phyloP scores from a whole-genome alignment of 495 filamentous ascomycete genomes.

The Extremus antarcticus region DNA sequence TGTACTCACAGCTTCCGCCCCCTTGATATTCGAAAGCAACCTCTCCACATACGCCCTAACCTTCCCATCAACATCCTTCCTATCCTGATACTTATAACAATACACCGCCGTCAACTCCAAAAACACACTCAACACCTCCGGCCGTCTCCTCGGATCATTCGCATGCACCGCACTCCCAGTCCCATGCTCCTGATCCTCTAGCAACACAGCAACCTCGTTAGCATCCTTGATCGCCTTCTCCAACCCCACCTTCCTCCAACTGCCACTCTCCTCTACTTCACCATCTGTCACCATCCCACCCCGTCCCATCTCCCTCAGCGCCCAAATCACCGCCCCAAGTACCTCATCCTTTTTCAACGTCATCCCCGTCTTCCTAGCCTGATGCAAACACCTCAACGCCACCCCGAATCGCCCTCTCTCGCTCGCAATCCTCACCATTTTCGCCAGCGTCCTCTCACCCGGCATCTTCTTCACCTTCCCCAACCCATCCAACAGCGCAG shows the following conservation, averaged over 20 bases:
- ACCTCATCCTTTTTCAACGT: constrained; percentile 15
- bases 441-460: constrained; percentile 14
- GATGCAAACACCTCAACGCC: constrained; percentile 24
- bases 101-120: constrained; percentile 29
- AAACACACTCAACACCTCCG: constrained; percentile 27
- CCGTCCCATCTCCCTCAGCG: constrained; percentile 6
- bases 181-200: constrained; percentile 28
- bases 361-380: constrained; percentile 24
- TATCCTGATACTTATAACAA: constrained; percentile 22
- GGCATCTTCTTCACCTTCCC: constrained; percentile 13
- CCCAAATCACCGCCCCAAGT: constrained; percentile 19
- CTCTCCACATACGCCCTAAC: constrained; percentile 29
- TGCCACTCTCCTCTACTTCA: constrained; percentile 12
- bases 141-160: constrained; percentile 23
- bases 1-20: background rate
- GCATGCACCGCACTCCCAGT: constrained; percentile 4
- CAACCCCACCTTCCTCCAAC: constrained; percentile 21
- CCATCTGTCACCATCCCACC: background rate
- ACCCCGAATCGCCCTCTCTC: constrained; percentile 20
- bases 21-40: constrained; percentile 21
- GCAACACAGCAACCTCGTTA: constrained; percentile 25
- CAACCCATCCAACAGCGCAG: constrained; percentile 26
- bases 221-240: constrained; percentile 24
- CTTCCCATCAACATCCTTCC: constrained; percentile 28
- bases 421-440: constrained; percentile 23